Evolutionary conservation across 768 basidiomycete genomes (phyloP), one percentile per base, ranked within the genome.

Genomic region (Psilocybe subaeruginosa): DNA sequence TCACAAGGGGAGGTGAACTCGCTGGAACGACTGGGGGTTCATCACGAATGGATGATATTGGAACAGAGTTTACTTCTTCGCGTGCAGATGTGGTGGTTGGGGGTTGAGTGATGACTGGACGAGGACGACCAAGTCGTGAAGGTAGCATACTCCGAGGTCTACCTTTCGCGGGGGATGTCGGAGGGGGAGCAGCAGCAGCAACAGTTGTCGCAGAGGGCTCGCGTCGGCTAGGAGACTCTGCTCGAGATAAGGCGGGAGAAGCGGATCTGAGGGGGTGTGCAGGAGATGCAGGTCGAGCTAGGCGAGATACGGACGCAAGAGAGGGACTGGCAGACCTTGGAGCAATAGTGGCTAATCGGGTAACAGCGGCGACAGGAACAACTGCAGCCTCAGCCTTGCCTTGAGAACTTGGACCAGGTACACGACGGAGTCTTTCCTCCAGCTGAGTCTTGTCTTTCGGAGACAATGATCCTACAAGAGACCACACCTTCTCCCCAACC

Each of bases 361-460:
- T 79, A 4, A 69, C 58, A 61, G 75, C 69, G n/a, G 77, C 73
- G n/a, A 80, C 78, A 17, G 80, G 75, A 76, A 80, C 14, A 82
- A 85, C 11, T 80, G 84, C 77, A 27, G 65, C 43, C 58, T 79
- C 76, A 19, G 72, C 69, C 64, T 80, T 81, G 14, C 80, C 78
- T 64, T 76, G 76, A 31, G 77, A 77, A 65, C 84, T 85, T 33
- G 90, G 85, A 5, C 89, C 89, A 31, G 88, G 79, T n/a, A 93
- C 85, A 35, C 93, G 89, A 49, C 92, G 89, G 30, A 97, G 76
- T 7, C 93, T 85, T 69, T 96, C 95, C 73, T 97, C 95, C 31
- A 97, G 83, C 68, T 95, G 93, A 8, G 93, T 94, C 69, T 92
- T 95, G 69, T 96, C 95, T 73, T 97, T 97, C 4, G 91, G 78